Evolutionary conservation across 441 rosid species (phyloP).

Genomic region (Pelargonium citronellum): DNA sequence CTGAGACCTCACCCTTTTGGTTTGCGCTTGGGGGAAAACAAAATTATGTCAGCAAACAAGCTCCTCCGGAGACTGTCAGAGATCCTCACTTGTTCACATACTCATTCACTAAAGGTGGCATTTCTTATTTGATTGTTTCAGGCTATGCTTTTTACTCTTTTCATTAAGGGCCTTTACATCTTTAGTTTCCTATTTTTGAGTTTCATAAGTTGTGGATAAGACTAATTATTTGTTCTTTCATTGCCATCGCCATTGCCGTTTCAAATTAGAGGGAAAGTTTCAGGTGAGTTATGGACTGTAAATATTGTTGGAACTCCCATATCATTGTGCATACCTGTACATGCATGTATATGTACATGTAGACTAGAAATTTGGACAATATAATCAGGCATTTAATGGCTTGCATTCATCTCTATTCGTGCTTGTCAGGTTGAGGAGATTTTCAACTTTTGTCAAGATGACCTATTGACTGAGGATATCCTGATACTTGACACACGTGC

Average conservation of each 20-base stretch:
- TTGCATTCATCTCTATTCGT: conserved; percentile 21
- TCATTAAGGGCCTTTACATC: conserved; percentile 1
- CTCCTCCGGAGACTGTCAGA: conserved; percentile 54
- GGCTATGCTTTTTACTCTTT: conserved; percentile 16
- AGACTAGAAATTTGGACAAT: neutral
- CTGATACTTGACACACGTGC: conserved; percentile 88
- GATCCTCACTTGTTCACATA: conserved; percentile 83
- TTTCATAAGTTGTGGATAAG: neutral
- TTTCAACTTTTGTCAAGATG: conserved; percentile 87
- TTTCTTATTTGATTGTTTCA: conserved; percentile 19
- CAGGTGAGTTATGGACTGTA: conserved; percentile 55
- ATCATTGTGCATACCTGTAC: conserved; percentile 8
- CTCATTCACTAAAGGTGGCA: conserved; percentile 61
- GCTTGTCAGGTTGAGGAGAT: conserved; percentile 76
- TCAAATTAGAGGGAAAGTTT: conserved; percentile 70
- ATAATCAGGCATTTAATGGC: neutral
- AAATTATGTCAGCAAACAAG: conserved; percentile 66
- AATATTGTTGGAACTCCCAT: conserved; percentile 18
- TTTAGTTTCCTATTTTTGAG: neutral
- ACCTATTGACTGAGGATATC: conserved; percentile 85
- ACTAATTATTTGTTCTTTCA: conserved; percentile 32
- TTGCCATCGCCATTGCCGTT: conserved; percentile 36
- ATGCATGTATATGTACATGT: neutral
- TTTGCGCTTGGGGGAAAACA: conserved; percentile 95
- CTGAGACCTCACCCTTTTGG: conserved; percentile 98